These are phyloP conservation scores for Trapa incisa DNA, from an alignment of 345 rosid species.

Conservation along the genomic window DNA sequence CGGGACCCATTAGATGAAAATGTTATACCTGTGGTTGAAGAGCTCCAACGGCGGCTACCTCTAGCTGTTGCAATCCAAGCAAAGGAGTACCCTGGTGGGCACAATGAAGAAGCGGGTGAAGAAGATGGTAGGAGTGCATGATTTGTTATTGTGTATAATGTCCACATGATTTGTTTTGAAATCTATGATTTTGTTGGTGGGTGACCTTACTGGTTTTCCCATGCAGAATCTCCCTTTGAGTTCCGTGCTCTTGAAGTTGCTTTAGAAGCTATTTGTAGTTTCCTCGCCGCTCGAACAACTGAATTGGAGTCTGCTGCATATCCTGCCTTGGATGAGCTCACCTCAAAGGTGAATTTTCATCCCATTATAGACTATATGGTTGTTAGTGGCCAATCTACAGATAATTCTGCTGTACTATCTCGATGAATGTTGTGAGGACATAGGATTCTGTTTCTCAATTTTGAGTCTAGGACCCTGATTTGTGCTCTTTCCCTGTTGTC, in stretches of 20 bases:
- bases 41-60: constrained; percentile 76
- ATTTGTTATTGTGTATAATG: neutral
- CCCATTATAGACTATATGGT: neutral
- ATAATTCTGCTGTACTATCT: neutral
- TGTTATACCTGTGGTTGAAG: constrained; percentile 80
- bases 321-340: constrained; percentile 94
- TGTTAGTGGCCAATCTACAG: neutral
- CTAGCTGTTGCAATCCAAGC: constrained; percentile 25
- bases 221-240: constrained; percentile 73
- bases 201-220: constrained; percentile 11
- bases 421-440: neutral
- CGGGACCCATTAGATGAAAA: constrained; percentile 72
- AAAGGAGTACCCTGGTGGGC: constrained; percentile 30
- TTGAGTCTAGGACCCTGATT: neutral
- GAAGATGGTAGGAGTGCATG: constrained; percentile 64
- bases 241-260: constrained; percentile 87
- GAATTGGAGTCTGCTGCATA: constrained; percentile 86
- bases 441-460: neutral
- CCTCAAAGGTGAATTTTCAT: constrained; percentile 46
- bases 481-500: neutral
- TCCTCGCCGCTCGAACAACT: constrained; percentile 77
- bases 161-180: neutral
- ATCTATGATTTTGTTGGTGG: neutral
- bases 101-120: constrained; percentile 63
- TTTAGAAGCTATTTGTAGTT: constrained; percentile 91